These are phyloP conservation scores for Luffa acutangula DNA, from an alignment of 306 rosid genomes.

Conservation along the genomic window DNA sequence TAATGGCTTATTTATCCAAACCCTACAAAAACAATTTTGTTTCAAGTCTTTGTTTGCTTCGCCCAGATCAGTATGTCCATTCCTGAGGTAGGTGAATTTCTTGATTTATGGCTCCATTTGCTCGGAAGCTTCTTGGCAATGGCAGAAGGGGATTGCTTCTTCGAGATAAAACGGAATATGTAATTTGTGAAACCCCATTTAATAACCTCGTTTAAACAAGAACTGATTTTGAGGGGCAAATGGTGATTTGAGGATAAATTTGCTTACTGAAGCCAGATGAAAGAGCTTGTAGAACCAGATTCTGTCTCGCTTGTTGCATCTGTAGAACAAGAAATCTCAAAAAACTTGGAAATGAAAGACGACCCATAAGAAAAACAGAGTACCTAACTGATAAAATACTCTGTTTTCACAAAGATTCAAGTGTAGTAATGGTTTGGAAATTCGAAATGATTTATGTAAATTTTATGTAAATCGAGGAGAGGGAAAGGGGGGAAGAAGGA, in stretches of 20 bases:
- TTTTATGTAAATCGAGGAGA: no score
- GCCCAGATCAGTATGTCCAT: constrained; percentile 54
- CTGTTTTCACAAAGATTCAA: not conserved
- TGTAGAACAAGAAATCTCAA: not conserved
- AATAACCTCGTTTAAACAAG: not conserved
- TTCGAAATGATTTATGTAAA: not conserved
- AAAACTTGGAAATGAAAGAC: not conserved
- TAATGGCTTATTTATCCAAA: not conserved
- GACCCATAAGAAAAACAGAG: not conserved
- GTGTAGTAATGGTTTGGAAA: not conserved
- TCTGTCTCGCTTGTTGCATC: constrained; percentile 23
- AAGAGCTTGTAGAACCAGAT: constrained; percentile 24
- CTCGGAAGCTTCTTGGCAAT: constrained; percentile 30
- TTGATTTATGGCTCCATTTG: constrained; percentile 30
- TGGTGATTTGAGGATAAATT: no score
- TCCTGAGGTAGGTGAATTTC: constrained; percentile 69
- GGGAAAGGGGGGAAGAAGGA: no score
- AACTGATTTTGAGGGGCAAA: not conserved
- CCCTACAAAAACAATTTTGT: not conserved
- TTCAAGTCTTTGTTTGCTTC: not conserved
- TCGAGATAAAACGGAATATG: constrained; percentile 39
- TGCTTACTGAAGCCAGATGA: constrained; percentile 32
- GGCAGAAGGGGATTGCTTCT: constrained; percentile 30
- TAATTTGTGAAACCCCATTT: not conserved
- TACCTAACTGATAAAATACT: not conserved